A percentile compares a stretch with the other conserved stretches of the same genome.
These are phyloP conservation scores for Mayamaea pseudoterrestris DNA, from an alignment of 108 stramenopile genomes.

Conservation along the genomic window DNA sequence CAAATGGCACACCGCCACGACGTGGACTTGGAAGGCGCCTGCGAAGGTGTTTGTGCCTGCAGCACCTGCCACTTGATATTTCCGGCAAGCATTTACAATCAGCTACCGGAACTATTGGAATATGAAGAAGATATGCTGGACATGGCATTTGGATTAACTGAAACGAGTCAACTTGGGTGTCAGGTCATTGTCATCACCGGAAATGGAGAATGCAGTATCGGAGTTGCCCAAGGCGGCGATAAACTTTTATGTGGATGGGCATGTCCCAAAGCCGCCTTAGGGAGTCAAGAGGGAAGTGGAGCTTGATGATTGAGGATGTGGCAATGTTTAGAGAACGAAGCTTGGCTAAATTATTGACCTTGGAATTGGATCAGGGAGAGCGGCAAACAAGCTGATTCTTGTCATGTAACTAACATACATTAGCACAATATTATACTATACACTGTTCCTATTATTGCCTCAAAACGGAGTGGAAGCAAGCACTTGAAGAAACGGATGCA, in stretches of 20 bases:
- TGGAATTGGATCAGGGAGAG: no score
- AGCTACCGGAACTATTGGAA: constrained; percentile 74
- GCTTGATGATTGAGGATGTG: no score
- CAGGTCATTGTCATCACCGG: constrained; percentile 74
- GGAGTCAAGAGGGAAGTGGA: no score
- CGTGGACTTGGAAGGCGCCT: constrained; percentile 77
- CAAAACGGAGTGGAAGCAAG: no score
- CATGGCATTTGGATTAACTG: constrained; percentile 92
- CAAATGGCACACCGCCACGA: constrained; percentile 74
- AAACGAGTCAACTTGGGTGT: constrained; percentile 95
- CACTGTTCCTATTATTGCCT: no score
- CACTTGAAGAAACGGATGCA: no score
- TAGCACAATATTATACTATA: no score
- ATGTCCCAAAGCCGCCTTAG: constrained; percentile 93
- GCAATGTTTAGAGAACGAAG: no score
- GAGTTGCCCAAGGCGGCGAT: constrained; percentile 68
- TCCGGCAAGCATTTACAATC: constrained; percentile 77
- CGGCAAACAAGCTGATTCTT: no score
- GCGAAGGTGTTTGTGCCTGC: constrained; percentile 79
- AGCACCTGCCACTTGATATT: constrained; percentile 91
- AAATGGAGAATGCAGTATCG: constrained; percentile 88
- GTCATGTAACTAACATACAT: no score
- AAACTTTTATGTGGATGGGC: constrained; percentile 92
- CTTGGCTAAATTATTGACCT: no score
- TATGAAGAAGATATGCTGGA: constrained; percentile 99